Evolutionary conservation across 352 stramenopile genomes (phyloP).

Genomic region (Pythium coloratum): DNA sequence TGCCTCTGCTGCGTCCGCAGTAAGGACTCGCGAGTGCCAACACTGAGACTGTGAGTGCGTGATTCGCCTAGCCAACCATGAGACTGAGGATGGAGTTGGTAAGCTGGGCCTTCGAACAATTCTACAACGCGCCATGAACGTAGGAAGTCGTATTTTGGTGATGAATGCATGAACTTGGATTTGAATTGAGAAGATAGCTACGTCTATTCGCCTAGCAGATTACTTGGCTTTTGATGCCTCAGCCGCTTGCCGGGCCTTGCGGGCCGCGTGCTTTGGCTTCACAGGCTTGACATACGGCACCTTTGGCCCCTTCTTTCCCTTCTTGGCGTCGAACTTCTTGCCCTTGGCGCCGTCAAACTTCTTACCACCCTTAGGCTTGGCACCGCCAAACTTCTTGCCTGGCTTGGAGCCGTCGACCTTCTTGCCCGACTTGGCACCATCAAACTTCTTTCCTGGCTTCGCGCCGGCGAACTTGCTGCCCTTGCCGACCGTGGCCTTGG

Average conservation of each 20-base stretch:
- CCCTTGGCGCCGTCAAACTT: background rate
- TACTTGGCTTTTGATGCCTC: background rate
- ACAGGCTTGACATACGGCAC: constrained; percentile 44
- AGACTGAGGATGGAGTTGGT: no score
- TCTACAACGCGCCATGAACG: background rate
- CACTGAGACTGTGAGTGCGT: background rate
- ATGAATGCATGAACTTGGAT: background rate
- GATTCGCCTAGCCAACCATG: background rate
- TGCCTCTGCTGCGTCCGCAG: constrained; percentile 32
- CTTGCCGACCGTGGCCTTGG: constrained; percentile 12
- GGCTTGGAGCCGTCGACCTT: background rate
- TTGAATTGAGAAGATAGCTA: background rate
- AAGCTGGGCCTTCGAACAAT: no score
- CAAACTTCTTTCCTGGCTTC: constrained; percentile 24
- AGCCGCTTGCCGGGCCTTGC: constrained; percentile 40
- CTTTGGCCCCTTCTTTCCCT: constrained; percentile 24
- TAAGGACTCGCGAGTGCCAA: background rate
- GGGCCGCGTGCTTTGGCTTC: constrained; percentile 73
- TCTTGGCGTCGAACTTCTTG: constrained; percentile 31
- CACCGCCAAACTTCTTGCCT: constrained; percentile 34
- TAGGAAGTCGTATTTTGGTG: background rate
- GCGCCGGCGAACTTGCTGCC: constrained; percentile 36
- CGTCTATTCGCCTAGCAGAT: background rate
- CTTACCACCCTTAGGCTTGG: no score
- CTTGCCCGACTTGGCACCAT: background rate